Evolutionary conservation across 441 rosid species (phyloP), one percentile per base, ranked within the genome.

Genomic region (Caryocar brasiliense): DNA sequence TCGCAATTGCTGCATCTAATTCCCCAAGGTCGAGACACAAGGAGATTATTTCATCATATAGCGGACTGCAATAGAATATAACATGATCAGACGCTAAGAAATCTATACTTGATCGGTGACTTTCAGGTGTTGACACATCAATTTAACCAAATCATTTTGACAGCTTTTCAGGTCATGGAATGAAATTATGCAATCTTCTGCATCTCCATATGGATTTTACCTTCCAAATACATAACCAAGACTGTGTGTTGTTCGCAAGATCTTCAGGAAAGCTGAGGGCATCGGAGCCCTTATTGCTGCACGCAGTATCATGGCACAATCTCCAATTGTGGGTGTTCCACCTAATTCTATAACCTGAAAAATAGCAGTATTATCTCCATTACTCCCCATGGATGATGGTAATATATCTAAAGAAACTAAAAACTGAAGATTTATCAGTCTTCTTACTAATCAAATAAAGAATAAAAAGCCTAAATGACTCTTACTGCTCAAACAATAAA

Each of bases 181-280:
- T n/a, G n/a, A n/a, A n/a, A n/a, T n/a, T n/a, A n/a, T n/a, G n/a
- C n/a, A n/a, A n/a, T n/a, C n/a, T n/a, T n/a, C n/a, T n/a, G n/a
- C n/a, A n/a, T n/a, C n/a, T n/a, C n/a, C n/a, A n/a, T n/a, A n/a
- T n/a, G 44, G 35, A 49, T 22, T 73, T 60, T 67, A 80, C 96
- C 96, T 85, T 59, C 98, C 96, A 64, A 83, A 87, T 56, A 54
- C 48, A 63, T 75, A 91, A 51, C 93, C 91, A 40, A 83, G 78
- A 64, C 74, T 59, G 63, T 87, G 98, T 4, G 91, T 60, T 7
- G 65, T 85, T 72, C 78, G 93, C 68, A 91, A 74, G 75, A 87
- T 83, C 77, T 72, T 79, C 80, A 80, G 74, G 76, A 87, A 91
- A 18, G 80, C 80, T 51, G 95, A 78, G 64, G 96, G 98, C 78